Evolutionary conservation across 2,329 filamentous ascomycete species (phyloP), one percentile per base, ranked within the genome.

Genomic region (Fusarium buxicola): DNA sequence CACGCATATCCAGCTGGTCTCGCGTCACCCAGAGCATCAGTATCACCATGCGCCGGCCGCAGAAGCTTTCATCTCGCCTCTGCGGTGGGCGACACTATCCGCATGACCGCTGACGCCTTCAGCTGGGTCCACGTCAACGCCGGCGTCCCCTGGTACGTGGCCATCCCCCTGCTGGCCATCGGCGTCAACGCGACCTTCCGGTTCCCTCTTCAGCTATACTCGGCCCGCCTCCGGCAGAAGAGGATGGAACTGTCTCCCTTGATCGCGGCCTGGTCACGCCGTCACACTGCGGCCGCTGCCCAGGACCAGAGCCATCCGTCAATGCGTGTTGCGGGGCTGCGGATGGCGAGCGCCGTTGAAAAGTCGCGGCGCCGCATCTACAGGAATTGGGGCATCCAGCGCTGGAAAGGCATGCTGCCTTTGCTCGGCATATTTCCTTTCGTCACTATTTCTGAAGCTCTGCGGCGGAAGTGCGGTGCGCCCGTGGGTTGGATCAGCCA

Each of bases 101-200:
- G 78, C 24, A 64, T 72, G 44, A 75, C 81, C 4, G 78, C 82
- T 28, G 72, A 80, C 47, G 67, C 77, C 57, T 77, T 87, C 45
- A 69, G 77, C 31, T 73, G 73, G 40, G 49, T 82, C 9, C 84
- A 87, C 67, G 54, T 58, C 21, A 35, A 68, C 43, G 75, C 76
- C 21, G 78, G 79, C 32, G 69, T 82, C 2, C 83, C 84, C 2
- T 87, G 85, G 85, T 85, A 77, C 63, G 62, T 85, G 28, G 77
- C 80, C 25, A 83, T 87, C 41, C 84, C 85, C 5, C 74, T 83
- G n/a, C 73, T 83, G 12, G 82, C 83, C 7, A 58, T 85, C 3
- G 70, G 74, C 40, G 72, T 85, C 67, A 82, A 78, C 70, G 66
- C 79, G 34, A 54, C 78, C 43, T 67, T 82, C 56, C 78, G 84